phyloP scores from a whole-genome alignment of 805 yeast genomes.

The Brettanomyces anomalus region DNA sequence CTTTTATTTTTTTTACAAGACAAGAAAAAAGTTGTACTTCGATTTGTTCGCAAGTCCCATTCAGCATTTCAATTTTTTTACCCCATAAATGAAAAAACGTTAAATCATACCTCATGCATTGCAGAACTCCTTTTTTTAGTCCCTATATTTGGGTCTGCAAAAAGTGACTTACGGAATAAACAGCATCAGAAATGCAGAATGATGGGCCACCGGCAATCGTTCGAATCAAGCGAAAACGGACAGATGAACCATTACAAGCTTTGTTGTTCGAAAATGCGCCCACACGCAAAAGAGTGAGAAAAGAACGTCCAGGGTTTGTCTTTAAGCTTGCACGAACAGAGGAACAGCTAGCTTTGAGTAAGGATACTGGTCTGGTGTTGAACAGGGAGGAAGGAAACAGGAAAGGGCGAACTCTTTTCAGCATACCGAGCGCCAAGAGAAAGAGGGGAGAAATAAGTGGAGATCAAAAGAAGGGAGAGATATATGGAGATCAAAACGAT shows the following conservation, averaged over 20 bases:
- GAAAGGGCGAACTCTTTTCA: neutral
- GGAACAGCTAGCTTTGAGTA: conserved; percentile 13
- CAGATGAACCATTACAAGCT: conserved; percentile 85
- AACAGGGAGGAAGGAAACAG: neutral
- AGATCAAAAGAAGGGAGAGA: conserved; percentile 3
- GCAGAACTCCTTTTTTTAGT: too few species aligned
- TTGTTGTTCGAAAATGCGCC: conserved; percentile 40
- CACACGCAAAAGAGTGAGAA: conserved; percentile 13
- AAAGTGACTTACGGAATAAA: too few species aligned
- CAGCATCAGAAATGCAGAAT: too few species aligned
- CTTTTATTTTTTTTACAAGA: too few species aligned
- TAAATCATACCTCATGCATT: too few species aligned
- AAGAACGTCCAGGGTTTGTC: conserved; percentile 23
- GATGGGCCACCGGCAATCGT: conserved; percentile 30
- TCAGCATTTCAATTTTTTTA: too few species aligned
- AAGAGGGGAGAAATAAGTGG: neutral
- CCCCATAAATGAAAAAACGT: too few species aligned
- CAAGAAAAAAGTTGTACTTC: too few species aligned
- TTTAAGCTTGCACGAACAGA: conserved; percentile 44
- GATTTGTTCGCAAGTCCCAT: too few species aligned
- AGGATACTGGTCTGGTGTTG: neutral
- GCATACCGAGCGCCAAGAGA: neutral
- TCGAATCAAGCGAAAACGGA: conserved; percentile 78
- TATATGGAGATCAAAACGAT: conserved; percentile 7
- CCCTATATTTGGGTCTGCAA: too few species aligned